A percentile compares a stretch with the other conserved stretches of the same genome.
These are phyloP conservation scores for Cenchrus fungigraminus DNA, from an alignment of 176 grass and related monocot genomes.

Conservation along the genomic window DNA sequence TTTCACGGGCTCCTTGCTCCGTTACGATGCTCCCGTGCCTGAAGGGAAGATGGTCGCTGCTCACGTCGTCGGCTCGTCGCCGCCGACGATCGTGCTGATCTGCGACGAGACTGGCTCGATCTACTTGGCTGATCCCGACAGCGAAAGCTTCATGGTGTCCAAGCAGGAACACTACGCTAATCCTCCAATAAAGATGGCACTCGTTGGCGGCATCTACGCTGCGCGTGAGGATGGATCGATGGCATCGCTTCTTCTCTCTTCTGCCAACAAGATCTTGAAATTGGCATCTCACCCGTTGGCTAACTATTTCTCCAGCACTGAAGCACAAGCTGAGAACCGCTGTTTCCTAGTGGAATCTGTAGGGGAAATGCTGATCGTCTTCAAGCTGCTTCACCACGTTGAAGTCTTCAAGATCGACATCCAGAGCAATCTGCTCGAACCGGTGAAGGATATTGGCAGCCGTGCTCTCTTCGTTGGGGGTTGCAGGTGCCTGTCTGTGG, in stretches of 20 bases:
- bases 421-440: not conserved
- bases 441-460: not conserved
- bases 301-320: not conserved
- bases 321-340: not conserved
- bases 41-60: not conserved
- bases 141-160: not conserved
- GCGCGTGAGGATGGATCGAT: not conserved
- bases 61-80: not conserved
- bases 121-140: not conserved
- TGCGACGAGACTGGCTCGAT: too few species aligned
- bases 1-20: not conserved
- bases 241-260: fast-evolving
- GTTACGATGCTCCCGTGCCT: not conserved
- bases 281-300: not conserved
- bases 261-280: not conserved
- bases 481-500: not conserved
- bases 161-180: too few species aligned
- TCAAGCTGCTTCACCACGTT: not conserved
- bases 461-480: not conserved
- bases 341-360: not conserved
- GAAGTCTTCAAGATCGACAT: not conserved
- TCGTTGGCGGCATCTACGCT: not conserved
- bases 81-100: not conserved
- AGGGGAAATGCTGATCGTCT: not conserved
- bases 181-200: not conserved